Conservation (phyloP, 2,329 filamentous ascomycete species). For the Dactylellina cionopaga region DNA sequence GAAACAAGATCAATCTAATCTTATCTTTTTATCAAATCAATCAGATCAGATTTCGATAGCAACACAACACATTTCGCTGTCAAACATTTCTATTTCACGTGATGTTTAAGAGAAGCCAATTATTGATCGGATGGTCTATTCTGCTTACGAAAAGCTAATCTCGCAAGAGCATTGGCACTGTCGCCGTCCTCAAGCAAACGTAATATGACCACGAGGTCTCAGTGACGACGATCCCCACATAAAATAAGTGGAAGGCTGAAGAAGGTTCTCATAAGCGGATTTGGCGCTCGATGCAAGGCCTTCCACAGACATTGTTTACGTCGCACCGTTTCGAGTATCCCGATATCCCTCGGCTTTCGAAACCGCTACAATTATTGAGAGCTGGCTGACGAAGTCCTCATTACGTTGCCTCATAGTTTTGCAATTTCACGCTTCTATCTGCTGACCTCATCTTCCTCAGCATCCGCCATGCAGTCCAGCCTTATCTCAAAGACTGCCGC, state of each 20-base stretch:
- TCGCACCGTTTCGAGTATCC: background rate
- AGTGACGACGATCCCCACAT: no score
- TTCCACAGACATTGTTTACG: no score
- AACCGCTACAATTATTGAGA: background rate
- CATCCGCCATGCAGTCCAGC: slow-evolving; percentile 17
- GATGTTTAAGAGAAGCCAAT: slow-evolving; percentile 29
- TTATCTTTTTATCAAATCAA: slow-evolving; percentile 14
- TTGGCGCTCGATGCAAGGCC: no score
- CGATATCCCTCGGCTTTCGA: background rate
- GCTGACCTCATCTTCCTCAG: slow-evolving; percentile 31
- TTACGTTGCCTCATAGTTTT: slow-evolving; percentile 28
- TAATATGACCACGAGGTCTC: no score
- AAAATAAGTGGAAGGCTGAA: no score
- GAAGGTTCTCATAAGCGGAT: no score
- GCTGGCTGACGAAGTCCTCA: slow-evolving; percentile 5
- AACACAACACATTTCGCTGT: background rate
- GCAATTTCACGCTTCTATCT: slow-evolving; percentile 4
- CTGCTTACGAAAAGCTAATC: slow-evolving; percentile 21
- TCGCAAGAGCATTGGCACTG: no score
- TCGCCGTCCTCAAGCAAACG: no score
- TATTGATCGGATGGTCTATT: no score
- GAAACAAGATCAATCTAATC: background rate
- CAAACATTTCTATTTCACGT: slow-evolving; percentile 7
- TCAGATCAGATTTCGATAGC: background rate
- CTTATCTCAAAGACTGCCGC: slow-evolving; percentile 24